Evolutionary conservation across 805 yeast species (phyloP), one percentile per base, ranked within the genome.

Genomic region (Grigorovia transvaalensis): DNA sequence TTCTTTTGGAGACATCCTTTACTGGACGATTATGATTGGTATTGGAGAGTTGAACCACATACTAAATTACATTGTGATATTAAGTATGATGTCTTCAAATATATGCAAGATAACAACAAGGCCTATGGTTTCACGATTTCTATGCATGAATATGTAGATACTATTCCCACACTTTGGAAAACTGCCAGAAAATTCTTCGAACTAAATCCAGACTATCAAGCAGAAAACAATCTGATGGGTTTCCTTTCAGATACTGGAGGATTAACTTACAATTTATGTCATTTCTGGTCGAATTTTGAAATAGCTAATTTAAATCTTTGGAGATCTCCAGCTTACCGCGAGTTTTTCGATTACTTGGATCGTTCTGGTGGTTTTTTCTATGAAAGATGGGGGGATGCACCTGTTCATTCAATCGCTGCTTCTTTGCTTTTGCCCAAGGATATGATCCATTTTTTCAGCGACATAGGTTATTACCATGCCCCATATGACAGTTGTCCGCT

Each of bases 321-420:
- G 81, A 73, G 90, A 61, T 71, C 81, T 23, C 79, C 82, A 50
- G 84, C 83, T 15, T 88, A 88, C 68, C 67, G 72, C 33, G 77
- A 75, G 47, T 86, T 81, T 66, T 85, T 87, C 57, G 81, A 82
- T 30, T 71, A 77, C 60, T 74, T 87, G 55, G 93, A 88, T 63
- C 68, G 71, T 45, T 71, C 82, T 1, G 90, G 95, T 54, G 95
- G 95, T 2, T 84, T 89, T 63, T 88, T 85, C 72, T 88, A 88
- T 69, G 88, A 85, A 69, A 76, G 93, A 63, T 88, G 96, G 91
- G 95, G 95, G 54, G 96, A 88, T 68, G 96, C 95, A 20, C 95
- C 95, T 19, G 82, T 87, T 48, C 90, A 86, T 65, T 82, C 90
- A 6, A 81, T 87, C 56, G 95, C 89, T 20, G 91, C 82, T 20